These are phyloP conservation scores for Candida neerlandica DNA, from an alignment of 1,139 yeast species.

Conservation along the genomic window DNA sequence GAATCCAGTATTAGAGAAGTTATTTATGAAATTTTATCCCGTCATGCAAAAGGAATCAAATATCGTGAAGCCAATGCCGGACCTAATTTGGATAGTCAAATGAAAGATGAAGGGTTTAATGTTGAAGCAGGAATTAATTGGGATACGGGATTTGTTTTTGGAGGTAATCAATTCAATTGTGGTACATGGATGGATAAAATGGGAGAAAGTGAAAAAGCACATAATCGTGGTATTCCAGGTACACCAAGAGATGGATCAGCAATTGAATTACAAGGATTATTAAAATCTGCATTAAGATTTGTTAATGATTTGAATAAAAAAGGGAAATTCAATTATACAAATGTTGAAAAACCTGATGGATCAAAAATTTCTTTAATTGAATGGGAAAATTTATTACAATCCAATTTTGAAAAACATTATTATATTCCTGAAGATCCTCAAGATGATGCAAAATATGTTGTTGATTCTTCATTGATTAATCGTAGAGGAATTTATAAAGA, in stretches of 20 bases:
- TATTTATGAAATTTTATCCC: slow-evolving; percentile 73
- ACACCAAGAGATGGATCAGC: slow-evolving; percentile 99
- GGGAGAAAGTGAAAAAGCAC: slow-evolving; percentile 91
- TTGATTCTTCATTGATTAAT: slow-evolving; percentile 69
- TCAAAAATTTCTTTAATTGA: slow-evolving; percentile 50
- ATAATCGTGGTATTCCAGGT: slow-evolving; percentile 88
- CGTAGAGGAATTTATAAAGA: slow-evolving; percentile 96
- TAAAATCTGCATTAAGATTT: slow-evolving; percentile 83
- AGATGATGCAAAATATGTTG: slow-evolving; percentile 54
- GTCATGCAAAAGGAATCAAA: slow-evolving; percentile 87
- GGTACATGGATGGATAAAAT: slow-evolving; percentile 99
- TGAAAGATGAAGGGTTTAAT: slow-evolving; percentile 91
- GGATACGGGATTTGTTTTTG: slow-evolving; percentile 83
- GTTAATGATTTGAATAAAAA: slow-evolving; percentile 58
- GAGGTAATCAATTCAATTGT: slow-evolving; percentile 91
- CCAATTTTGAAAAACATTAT: slow-evolving; percentile 76
- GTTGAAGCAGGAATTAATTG: slow-evolving; percentile 83
- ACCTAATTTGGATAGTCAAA: slow-evolving; percentile 80
- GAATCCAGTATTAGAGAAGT: slow-evolving; percentile 73
- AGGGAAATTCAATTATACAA: slow-evolving; percentile 58
- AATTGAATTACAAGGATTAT: slow-evolving; percentile 83
- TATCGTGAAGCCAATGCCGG: slow-evolving; percentile 98
- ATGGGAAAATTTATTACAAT: slow-evolving; percentile 73
- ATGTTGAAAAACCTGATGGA: slow-evolving; percentile 63
- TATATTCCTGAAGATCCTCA: slow-evolving; percentile 67